Evolutionary conservation across 2,329 filamentous ascomycete genomes (phyloP), one percentile per base, ranked within the genome.

Genomic region (Trichoderma semiorbis): DNA sequence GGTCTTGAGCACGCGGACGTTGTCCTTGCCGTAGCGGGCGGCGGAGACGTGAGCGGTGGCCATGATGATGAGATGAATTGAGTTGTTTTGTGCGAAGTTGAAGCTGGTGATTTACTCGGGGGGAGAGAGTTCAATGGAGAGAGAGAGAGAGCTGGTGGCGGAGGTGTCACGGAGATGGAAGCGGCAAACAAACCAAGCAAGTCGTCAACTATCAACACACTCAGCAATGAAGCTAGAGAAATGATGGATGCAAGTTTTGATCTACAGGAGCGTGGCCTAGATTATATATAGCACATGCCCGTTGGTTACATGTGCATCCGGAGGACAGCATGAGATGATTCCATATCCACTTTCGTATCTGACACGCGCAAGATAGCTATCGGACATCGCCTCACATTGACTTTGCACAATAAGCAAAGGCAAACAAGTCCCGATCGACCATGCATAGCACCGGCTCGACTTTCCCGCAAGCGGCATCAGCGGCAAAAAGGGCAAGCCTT

Each of bases 1-100:
- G 78, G 98, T 94, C 84, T 99, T 99, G 90, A 92, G 97, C 78
- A 99, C 90, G 79, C 96, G 95, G 87, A 99, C 92, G 85, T 99
- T 98, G 89, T 98, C 96, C 90, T 99, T 95, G 85, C 93, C 93
- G 81, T 95, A 95, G 80, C 91, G 90, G 77, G 93, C 92, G 78
- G 88, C 84, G 73, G 87, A 85, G 73, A 91, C 82, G 76, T 81
- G 80, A 75, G 88, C 83, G 88, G 91, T 90, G 61, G 57, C 75
- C 74, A 70, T 68, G 28, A 65, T 72, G 34, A 7, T 39, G 68
- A 62, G 30, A 73, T 70, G 74, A 36, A 50, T 32, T 60, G 75
- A 61, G 60, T 55, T 57, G 73, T 72, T 57, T 75, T 14, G 34
- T 43, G 39, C n/a, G n/a, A 30, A 21, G 60, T 1, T 55, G 61